A percentile compares a stretch with the other conserved stretches of the same genome.
Conservation (phyloP, 257 asterid species). For the Solanum piurae region DNA sequence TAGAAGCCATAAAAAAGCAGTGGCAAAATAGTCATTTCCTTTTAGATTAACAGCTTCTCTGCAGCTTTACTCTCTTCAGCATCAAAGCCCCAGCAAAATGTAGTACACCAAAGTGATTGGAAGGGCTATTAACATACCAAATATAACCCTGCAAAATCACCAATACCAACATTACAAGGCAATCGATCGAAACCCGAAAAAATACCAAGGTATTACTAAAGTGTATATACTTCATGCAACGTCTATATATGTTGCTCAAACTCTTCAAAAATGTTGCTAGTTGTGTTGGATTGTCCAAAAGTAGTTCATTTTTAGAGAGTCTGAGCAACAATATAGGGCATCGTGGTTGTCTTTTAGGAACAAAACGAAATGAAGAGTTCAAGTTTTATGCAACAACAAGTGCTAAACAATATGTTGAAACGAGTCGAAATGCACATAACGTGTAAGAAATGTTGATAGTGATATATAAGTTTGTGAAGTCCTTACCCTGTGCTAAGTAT, state of each 20-base stretch:
- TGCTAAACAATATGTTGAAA: not conserved
- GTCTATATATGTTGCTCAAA: not conserved
- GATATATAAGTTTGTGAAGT: not conserved
- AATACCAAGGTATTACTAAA: not conserved
- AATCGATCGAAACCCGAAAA: not conserved
- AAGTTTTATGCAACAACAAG: not conserved
- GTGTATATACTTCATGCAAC: not conserved
- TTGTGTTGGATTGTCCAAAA: not conserved
- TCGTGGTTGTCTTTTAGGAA: not conserved
- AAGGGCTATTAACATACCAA: constrained; percentile 85
- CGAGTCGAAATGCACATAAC: not conserved
- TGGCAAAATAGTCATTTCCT: constrained; percentile 32
- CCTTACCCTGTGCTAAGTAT: constrained; percentile 69
- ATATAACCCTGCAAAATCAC: constrained; percentile 63
- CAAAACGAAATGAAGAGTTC: not conserved
- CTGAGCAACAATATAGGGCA: not conserved
- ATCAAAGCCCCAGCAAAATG: constrained; percentile 67
- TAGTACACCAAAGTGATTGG: constrained; percentile 86
- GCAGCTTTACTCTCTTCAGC: constrained; percentile 1
- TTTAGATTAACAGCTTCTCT: not conserved
- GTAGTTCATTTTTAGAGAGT: not conserved
- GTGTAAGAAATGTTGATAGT: not conserved
- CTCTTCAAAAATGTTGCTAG: not conserved
- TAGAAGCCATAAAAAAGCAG: constrained; percentile 36
- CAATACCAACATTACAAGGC: not conserved